These are phyloP conservation scores for Cardamine chenopodiifolia DNA, from an alignment of 345 rosid species.

Conservation along the genomic window DNA sequence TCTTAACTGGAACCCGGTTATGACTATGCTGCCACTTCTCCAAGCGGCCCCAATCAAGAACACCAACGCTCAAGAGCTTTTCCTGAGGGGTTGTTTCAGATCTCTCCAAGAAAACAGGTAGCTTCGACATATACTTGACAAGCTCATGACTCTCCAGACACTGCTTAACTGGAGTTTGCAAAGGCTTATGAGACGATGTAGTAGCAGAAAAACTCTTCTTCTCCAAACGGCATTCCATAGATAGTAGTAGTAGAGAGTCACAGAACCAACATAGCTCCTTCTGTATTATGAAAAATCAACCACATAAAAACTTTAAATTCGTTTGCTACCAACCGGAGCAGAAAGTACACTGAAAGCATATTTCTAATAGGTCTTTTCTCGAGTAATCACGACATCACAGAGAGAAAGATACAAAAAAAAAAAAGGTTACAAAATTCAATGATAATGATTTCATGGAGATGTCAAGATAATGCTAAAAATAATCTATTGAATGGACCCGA, in stretches of 20 bases:
- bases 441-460: constrained; percentile 15
- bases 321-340: constrained; percentile 12
- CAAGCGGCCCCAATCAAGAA: constrained; percentile 86
- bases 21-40: constrained; percentile 80
- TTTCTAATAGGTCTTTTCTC: constrained; percentile 2
- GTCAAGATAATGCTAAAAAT: constrained; percentile 24
- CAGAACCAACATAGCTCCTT: constrained; percentile 26
- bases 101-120: constrained; percentile 82
- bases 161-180: constrained; percentile 20
- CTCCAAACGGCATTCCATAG: constrained; percentile 30
- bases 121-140: constrained; percentile 83
- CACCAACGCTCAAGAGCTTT: constrained; percentile 78
- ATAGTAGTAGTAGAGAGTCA: neutral
- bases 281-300: constrained; percentile 26
- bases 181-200: constrained; percentile 12
- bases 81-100: constrained; percentile 55
- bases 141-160: constrained; percentile 55
- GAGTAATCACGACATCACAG: constrained; percentile 13
- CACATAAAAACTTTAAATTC: constrained; percentile 7
- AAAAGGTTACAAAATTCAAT: neutral
- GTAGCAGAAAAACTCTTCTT: constrained; percentile 9
- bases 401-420: neutral
- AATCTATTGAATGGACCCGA: constrained; percentile 23
- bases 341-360: constrained; percentile 12
- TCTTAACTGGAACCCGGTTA: constrained; percentile 46